A percentile compares a stretch with the other conserved stretches of the same genome.
These are phyloP conservation scores for Sextonia rubra DNA, from an alignment of 164 flowering plant genomes.

Conservation along the genomic window DNA sequence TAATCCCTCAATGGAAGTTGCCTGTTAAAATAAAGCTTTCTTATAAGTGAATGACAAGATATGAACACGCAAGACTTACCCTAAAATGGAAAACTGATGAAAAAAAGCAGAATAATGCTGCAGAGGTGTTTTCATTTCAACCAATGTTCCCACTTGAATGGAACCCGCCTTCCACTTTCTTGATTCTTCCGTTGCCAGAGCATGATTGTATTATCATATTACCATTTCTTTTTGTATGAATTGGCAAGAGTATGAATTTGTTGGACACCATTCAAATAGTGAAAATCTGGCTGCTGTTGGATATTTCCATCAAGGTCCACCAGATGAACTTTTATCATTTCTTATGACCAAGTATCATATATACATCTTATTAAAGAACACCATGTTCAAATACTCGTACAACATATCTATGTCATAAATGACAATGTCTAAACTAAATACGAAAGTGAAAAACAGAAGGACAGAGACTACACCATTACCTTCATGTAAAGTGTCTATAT, in stretches of 20 bases:
- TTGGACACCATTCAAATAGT: too few relatives aligned
- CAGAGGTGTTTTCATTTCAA: neutral
- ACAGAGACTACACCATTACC: constrained; percentile 26
- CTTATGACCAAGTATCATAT: neutral
- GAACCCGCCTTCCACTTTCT: neutral
- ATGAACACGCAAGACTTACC: neutral
- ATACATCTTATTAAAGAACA: neutral
- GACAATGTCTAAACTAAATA: neutral
- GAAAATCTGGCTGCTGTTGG: too few relatives aligned
- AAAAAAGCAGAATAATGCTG: neutral
- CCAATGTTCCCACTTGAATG: neutral
- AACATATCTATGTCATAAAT: neutral
- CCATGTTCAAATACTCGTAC: neutral
- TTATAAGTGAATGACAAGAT: neutral
- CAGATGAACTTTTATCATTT: neutral
- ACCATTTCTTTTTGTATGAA: too few relatives aligned
- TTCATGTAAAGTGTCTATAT: constrained; percentile 72
- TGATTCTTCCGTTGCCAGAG: too few relatives aligned
- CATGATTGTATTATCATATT: too few relatives aligned
- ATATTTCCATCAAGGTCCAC: neutral
- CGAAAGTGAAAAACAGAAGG: neutral
- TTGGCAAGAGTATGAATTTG: too few relatives aligned
- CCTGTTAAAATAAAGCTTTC: constrained; percentile 35
- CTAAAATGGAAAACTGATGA: neutral
- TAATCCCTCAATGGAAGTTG: constrained; percentile 50